These are phyloP conservation scores for Adenanthera pavonina DNA, from an alignment of 306 rosid species.

Conservation along the genomic window DNA sequence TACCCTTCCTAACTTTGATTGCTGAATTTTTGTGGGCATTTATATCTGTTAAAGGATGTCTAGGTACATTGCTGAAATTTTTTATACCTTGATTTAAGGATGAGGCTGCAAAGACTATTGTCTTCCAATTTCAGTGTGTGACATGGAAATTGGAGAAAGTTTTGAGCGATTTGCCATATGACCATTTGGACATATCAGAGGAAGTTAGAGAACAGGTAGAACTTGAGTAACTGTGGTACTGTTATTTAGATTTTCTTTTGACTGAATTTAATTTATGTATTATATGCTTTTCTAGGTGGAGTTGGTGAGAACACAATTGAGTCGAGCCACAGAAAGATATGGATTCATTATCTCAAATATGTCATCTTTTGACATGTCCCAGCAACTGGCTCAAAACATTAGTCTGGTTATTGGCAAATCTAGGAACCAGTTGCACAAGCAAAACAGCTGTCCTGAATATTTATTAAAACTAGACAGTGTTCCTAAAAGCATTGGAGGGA, in stretches of 20 bases:
- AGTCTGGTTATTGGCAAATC: slow-evolving; percentile 50
- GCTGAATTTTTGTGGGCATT: slow-evolving; percentile 44
- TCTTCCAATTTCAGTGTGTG: slow-evolving; percentile 79
- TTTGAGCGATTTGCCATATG: slow-evolving; percentile 66
- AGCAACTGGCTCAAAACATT: slow-evolving; percentile 57
- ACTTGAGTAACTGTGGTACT: slow-evolving; percentile 30
- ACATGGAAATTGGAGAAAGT: slow-evolving; percentile 90
- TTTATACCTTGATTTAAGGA: slow-evolving; percentile 74
- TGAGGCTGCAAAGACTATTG: slow-evolving; percentile 68
- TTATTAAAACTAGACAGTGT: slow-evolving; percentile 50
- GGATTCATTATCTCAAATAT: slow-evolving; percentile 62
- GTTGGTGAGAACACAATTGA: slow-evolving; percentile 82
- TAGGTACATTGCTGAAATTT: slow-evolving; percentile 58
- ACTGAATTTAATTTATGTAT: slow-evolving; percentile 27
- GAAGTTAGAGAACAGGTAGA: slow-evolving; percentile 97
- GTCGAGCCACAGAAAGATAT: slow-evolving; percentile 80
- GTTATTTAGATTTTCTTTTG: background rate
- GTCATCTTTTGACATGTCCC: slow-evolving; percentile 54
- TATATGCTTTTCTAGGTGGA: slow-evolving; percentile 66
- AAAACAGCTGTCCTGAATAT: slow-evolving; percentile 53
- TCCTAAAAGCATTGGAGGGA: slow-evolving; percentile 43
- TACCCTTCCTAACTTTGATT: slow-evolving; percentile 33
- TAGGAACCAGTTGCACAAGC: slow-evolving; percentile 47
- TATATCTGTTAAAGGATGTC: slow-evolving; percentile 44
- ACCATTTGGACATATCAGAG: slow-evolving; percentile 73